Percentiles rank a stretch among this genome's conserved stretches.
Evolutionary conservation across 176 grass and related monocot species (phyloP).

Genomic region (Dactylis glomerata): DNA sequence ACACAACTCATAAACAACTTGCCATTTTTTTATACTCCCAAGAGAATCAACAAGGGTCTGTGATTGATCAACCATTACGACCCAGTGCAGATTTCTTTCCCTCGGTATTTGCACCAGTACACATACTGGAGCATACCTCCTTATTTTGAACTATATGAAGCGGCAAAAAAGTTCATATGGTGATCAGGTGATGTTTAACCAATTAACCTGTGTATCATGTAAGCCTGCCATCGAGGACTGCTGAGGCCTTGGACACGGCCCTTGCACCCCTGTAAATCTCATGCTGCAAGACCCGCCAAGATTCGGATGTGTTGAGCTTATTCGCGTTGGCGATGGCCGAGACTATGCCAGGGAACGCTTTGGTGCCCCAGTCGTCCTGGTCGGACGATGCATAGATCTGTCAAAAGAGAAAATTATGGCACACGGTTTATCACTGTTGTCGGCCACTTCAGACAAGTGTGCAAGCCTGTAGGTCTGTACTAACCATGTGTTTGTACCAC

Average conservation of each 20-base stretch:
- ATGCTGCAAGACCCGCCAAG: conserved; percentile 64
- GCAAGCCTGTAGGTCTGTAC: not conserved
- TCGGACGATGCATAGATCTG: conserved; percentile 79
- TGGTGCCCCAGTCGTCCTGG: conserved; percentile 68
- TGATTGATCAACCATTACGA: not conserved
- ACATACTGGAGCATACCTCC: not conserved
- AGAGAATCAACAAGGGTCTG: not conserved
- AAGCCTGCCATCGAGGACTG: conserved; percentile 59
- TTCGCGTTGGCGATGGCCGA: conserved; percentile 61
- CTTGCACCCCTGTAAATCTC: conserved; percentile 79
- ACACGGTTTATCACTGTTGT: not conserved
- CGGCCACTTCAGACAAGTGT: not conserved
- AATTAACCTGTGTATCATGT: conserved; percentile 49
- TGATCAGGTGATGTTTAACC: not conserved
- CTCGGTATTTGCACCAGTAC: not conserved
- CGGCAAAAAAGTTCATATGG: not conserved
- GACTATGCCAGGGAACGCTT: conserved; percentile 64
- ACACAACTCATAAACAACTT: not conserved
- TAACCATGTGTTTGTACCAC: conserved; percentile 96
- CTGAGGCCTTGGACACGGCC: conserved; percentile 66
- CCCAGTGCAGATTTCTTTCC: not conserved
- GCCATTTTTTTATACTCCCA: not conserved
- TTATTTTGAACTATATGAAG: not conserved
- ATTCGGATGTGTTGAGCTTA: conserved; percentile 52
- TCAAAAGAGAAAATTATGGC: not conserved